Evolutionary conservation across 2,329 filamentous ascomycete species (phyloP), one percentile per base, ranked within the genome.

Genomic region (Tothia fuscella): DNA sequence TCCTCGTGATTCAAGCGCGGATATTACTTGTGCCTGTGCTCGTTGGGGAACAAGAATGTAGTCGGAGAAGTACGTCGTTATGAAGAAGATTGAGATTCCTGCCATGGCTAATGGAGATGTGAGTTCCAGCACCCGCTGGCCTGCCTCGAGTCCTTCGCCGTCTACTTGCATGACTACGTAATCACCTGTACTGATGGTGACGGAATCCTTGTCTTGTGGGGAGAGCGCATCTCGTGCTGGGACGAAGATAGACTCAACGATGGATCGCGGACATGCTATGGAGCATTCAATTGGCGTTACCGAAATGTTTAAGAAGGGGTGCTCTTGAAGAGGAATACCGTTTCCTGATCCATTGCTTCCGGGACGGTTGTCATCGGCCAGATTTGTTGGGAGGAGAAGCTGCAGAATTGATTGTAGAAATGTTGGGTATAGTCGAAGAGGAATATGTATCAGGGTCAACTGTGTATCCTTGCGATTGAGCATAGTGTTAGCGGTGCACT

Each of bases 41-140:
- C 79, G 82, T 41, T 71, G 71, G 1, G 91, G 88, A 1, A 95
- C 86, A 26, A 96, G 72, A 52, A 98, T 93, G 62, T 94, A 96
- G 64, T 98, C 89, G 25, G 84, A 91, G 63, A 93, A 96, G 63
- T 96, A 98, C 24, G 87, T 95, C 3, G 89, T 95, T 59, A 95
- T 93, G 71, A 96, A 96, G 68, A 96, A 95, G 56, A 98, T 93
- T 41, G 89, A 84, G 72, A 96, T 91, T 51, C 86, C 85, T 38
- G 89, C 89, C 57, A 95, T 72, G 21, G 91, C 89, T 24, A 96
- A 70, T 4, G 89, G 91, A 41, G 80, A 88, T 6, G 88, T 95
- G 47, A 98, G 63, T 56, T 96, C 89, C 52, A 95, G 75, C 5
- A 98, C 89, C 43, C 88, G 76, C 51, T 88, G 86, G 5, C 87